These are phyloP conservation scores for Phoenix dactylifera DNA, from an alignment of 176 grass and related monocot genomes.

Conservation along the genomic window DNA sequence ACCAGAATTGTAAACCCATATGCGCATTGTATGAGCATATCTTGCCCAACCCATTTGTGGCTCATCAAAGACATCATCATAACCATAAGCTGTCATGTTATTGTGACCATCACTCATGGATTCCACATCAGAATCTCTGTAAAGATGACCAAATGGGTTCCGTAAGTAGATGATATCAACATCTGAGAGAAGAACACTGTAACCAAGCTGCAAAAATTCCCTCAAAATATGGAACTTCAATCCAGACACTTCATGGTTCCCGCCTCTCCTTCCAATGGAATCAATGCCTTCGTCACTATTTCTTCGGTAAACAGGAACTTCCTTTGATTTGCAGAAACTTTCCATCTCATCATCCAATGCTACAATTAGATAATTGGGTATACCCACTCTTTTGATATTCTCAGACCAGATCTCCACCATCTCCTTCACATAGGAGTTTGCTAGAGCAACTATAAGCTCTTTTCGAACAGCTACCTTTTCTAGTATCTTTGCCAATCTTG, in stretches of 20 bases:
- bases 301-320: slow-evolving; percentile 67
- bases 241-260: slow-evolving; percentile 86
- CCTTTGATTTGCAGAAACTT: slow-evolving; percentile 56
- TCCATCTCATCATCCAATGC: slow-evolving; percentile 76
- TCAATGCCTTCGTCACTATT: slow-evolving; percentile 70
- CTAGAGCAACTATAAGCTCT: slow-evolving; percentile 82
- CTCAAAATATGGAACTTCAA: slow-evolving; percentile 88
- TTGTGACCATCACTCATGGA: slow-evolving; percentile 95
- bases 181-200: slow-evolving; percentile 84
- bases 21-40: slow-evolving; percentile 97
- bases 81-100: slow-evolving; percentile 95
- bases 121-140: slow-evolving; percentile 85
- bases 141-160: slow-evolving; percentile 87
- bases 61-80: slow-evolving; percentile 95
- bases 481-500: slow-evolving; percentile 65
- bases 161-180: slow-evolving; percentile 92
- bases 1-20: slow-evolving; percentile 98
- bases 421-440: slow-evolving; percentile 88
- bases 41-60: slow-evolving; percentile 92
- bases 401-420: slow-evolving; percentile 83
- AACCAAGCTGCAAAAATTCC: slow-evolving; percentile 96
- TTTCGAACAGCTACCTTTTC: slow-evolving; percentile 64
- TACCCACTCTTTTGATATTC: slow-evolving; percentile 77
- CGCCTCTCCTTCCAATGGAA: slow-evolving; percentile 59
- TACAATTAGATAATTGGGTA: slow-evolving; percentile 84